These are phyloP conservation scores for Ascochyta pisi DNA, from an alignment of 2,329 filamentous ascomycete genomes.

Conservation along the genomic window DNA sequence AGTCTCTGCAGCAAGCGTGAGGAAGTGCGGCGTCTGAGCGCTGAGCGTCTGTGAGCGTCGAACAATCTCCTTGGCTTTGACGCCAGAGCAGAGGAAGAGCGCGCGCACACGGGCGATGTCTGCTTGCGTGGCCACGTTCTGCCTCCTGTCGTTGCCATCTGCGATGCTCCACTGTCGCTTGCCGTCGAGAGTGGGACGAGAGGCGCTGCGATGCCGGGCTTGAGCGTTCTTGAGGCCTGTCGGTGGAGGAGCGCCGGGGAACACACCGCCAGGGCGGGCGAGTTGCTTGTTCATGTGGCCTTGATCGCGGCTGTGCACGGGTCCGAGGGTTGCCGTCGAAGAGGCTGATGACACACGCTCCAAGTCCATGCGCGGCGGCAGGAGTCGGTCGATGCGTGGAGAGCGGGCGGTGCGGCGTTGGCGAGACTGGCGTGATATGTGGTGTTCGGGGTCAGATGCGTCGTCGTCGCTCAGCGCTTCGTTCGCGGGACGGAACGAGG, in stretches of 20 bases:
- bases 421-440: conserved; percentile 52
- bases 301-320: conserved; percentile 29
- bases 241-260: conserved; percentile 35
- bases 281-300: conserved; percentile 42
- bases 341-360: conserved; percentile 35
- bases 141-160: conserved; percentile 42
- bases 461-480: conserved; percentile 39
- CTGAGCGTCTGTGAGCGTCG: conserved; percentile 64
- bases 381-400: conserved; percentile 54
- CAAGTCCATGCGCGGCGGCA: conserved; percentile 59
- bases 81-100: conserved; percentile 81
- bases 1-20: conserved; percentile 52
- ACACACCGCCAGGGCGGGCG: conserved; percentile 40
- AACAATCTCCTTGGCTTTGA: conserved; percentile 84
- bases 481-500: conserved; percentile 43
- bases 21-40: conserved; percentile 41
- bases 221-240: conserved; percentile 36
- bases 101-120: conserved; percentile 82
- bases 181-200: conserved; percentile 48
- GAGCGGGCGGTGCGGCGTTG: conserved; percentile 48
- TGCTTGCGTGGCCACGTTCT: conserved; percentile 55
- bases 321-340: conserved; percentile 31
- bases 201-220: conserved; percentile 31
- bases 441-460: conserved; percentile 40
- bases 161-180: conserved; percentile 67